phyloP scores from a whole-genome alignment of 2,329 filamentous ascomycete genomes.

The Whalleya microplaca region DNA sequence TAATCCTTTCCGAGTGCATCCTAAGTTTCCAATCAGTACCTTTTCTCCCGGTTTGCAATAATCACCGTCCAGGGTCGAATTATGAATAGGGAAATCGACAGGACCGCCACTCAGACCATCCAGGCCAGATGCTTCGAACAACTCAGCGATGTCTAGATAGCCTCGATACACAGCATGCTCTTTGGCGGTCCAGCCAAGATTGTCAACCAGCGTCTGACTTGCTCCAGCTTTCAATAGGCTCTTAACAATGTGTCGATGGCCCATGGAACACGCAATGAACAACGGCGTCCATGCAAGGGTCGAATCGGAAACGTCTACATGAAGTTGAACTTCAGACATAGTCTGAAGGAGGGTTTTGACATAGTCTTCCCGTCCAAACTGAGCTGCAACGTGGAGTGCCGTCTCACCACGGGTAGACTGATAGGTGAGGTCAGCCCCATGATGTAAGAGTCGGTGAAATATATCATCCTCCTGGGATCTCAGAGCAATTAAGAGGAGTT shows the following conservation, averaged over 20 bases:
- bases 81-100: background rate
- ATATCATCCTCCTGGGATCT: background rate
- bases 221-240: constrained; percentile 35
- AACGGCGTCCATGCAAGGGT: constrained; percentile 39
- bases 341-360: constrained; percentile 8
- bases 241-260: constrained; percentile 30
- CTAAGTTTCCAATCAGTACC: background rate
- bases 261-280: constrained; percentile 35
- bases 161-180: constrained; percentile 41
- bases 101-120: background rate
- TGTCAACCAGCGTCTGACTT: constrained; percentile 27
- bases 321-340: background rate
- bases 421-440: constrained; percentile 6
- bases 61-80: background rate
- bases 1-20: background rate
- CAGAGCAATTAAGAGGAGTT: constrained; percentile 3
- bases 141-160: constrained; percentile 33
- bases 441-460: background rate
- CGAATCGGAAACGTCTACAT: constrained; percentile 27
- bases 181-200: constrained; percentile 39
- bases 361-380: constrained; percentile 15
- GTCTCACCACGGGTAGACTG: constrained; percentile 23
- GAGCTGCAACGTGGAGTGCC: constrained; percentile 32
- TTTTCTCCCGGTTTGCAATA: constrained; percentile 1
- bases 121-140: constrained; percentile 2